These are phyloP conservation scores for Debaryomyces subglobosus DNA, from an alignment of 1,139 yeast genomes.

Conservation along the genomic window DNA sequence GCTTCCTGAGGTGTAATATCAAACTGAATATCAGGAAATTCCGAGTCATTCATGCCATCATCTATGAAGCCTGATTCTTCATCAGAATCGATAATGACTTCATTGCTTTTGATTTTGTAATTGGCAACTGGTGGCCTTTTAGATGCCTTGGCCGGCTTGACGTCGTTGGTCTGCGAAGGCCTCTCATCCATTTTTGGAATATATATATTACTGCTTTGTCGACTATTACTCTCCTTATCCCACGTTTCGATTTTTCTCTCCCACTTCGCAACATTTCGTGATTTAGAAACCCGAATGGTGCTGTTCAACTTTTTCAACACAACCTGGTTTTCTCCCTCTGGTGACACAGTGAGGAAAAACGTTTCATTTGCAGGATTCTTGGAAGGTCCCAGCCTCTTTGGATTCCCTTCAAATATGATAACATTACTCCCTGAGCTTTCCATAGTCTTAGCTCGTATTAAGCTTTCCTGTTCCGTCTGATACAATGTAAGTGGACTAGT, in stretches of 20 bases:
- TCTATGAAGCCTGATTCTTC: slow-evolving; percentile 31
- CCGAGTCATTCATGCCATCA: slow-evolving; percentile 43
- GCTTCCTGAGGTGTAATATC: not conserved
- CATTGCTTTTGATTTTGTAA: slow-evolving; percentile 10
- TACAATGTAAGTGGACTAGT: slow-evolving; percentile 36
- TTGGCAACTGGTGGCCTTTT: slow-evolving; percentile 21
- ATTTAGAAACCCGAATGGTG: slow-evolving; percentile 41
- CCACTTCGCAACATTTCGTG: slow-evolving; percentile 33
- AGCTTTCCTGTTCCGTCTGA: slow-evolving; percentile 37
- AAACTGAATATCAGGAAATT: slow-evolving; percentile 10
- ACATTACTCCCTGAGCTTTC: slow-evolving; percentile 24
- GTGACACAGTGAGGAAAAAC: slow-evolving; percentile 32
- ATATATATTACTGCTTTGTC: not conserved
- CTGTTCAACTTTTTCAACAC: slow-evolving; percentile 30
- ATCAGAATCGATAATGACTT: slow-evolving; percentile 18
- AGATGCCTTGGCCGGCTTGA: slow-evolving; percentile 8
- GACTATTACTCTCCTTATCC: slow-evolving; percentile 13
- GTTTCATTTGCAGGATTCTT: slow-evolving; percentile 28
- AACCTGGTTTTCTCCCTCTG: slow-evolving; percentile 18
- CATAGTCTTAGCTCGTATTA: slow-evolving; percentile 33
- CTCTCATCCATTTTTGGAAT: slow-evolving; percentile 7
- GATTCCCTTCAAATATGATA: slow-evolving; percentile 44
- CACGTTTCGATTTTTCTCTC: slow-evolving; percentile 18
- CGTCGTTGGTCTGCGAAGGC: not conserved
- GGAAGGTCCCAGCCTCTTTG: slow-evolving; percentile 30